A percentile compares a stretch with the other conserved stretches of the same genome.
These are phyloP conservation scores for Kwoniella shivajii DNA, from an alignment of 1,284 basidiomycete species.

Conservation along the genomic window DNA sequence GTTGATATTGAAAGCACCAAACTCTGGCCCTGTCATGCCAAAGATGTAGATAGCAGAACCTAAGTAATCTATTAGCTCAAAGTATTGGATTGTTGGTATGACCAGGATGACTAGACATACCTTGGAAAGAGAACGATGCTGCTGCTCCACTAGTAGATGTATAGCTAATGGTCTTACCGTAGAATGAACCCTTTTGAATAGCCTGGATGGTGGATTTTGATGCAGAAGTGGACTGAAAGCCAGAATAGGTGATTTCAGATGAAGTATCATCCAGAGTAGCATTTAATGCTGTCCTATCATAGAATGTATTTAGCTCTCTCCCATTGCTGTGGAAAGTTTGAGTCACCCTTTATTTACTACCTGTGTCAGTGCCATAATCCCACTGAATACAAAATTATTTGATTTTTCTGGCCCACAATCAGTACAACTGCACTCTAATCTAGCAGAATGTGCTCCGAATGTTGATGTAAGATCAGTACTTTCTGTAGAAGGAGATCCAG, in stretches of 20 bases:
- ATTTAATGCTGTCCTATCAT: constrained; percentile 21
- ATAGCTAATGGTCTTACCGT: constrained; percentile 35
- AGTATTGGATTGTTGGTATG: not conserved
- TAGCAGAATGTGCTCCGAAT: constrained; percentile 23
- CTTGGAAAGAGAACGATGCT: constrained; percentile 27
- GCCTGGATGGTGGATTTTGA: constrained; percentile 15
- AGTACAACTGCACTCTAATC: constrained; percentile 22
- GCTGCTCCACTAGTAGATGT: constrained; percentile 26
- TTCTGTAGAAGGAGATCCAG: constrained; percentile 7
- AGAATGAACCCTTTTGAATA: constrained; percentile 30
- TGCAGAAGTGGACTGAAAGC: constrained; percentile 28
- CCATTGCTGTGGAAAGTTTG: not conserved
- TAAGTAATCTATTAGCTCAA: not conserved
- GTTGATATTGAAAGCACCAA: constrained; percentile 27
- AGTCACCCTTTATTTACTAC: constrained; percentile 25
- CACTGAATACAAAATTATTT: constrained; percentile 21
- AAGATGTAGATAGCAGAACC: constrained; percentile 35
- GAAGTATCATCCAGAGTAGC: constrained; percentile 37
- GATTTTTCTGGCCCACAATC: constrained; percentile 2
- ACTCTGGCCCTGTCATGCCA: constrained; percentile 37
- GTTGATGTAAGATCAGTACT: constrained; percentile 10
- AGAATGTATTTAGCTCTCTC: not conserved
- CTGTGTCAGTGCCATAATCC: constrained; percentile 19
- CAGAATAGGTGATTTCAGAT: constrained; percentile 27
- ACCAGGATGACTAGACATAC: constrained; percentile 12